Evolutionary conservation across 805 yeast genomes (phyloP).

Genomic region (Blastobotrys attinorum): DNA sequence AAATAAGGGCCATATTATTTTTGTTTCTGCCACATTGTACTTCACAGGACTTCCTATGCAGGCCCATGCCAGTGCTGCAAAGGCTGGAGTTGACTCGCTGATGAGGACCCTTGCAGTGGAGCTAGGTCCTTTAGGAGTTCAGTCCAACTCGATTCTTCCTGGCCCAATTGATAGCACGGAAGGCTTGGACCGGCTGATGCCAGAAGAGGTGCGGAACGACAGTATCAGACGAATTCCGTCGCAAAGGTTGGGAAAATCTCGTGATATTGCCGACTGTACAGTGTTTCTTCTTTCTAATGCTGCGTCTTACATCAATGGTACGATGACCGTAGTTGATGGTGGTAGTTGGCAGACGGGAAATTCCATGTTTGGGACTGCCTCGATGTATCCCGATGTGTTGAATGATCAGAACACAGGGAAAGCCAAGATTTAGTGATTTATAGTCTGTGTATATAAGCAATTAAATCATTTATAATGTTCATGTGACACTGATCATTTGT

Average conservation of each 20-base stretch:
- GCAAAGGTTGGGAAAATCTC: conserved; percentile 46
- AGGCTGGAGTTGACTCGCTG: conserved; percentile 90
- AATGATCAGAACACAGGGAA: neutral
- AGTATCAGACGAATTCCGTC: conserved; percentile 46
- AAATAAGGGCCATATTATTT: conserved; percentile 64
- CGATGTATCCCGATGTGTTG: conserved; percentile 1
- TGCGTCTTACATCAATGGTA: conserved; percentile 68
- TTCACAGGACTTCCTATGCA: conserved; percentile 86
- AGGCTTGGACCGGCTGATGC: conserved; percentile 62
- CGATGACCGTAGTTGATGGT: conserved; percentile 79
- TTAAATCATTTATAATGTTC: no score
- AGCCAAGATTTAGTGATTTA: neutral
- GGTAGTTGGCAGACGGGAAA: conserved; percentile 65
- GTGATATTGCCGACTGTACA: conserved; percentile 83
- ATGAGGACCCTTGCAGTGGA: conserved; percentile 82
- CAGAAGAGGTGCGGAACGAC: conserved; percentile 34
- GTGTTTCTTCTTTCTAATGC: conserved; percentile 80
- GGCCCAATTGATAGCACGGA: conserved; percentile 86
- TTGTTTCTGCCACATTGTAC: conserved; percentile 85
- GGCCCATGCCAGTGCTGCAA: conserved; percentile 87
- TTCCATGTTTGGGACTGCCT: neutral
- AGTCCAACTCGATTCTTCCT: conserved; percentile 83
- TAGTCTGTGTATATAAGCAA: neutral
- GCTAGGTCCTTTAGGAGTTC: conserved; percentile 80
- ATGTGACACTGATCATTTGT: no score